Percentiles rank a stretch among this genome's conserved stretches.
These are phyloP conservation scores for Penicillium fimorum DNA, from an alignment of 495 filamentous ascomycete species.

Conservation along the genomic window DNA sequence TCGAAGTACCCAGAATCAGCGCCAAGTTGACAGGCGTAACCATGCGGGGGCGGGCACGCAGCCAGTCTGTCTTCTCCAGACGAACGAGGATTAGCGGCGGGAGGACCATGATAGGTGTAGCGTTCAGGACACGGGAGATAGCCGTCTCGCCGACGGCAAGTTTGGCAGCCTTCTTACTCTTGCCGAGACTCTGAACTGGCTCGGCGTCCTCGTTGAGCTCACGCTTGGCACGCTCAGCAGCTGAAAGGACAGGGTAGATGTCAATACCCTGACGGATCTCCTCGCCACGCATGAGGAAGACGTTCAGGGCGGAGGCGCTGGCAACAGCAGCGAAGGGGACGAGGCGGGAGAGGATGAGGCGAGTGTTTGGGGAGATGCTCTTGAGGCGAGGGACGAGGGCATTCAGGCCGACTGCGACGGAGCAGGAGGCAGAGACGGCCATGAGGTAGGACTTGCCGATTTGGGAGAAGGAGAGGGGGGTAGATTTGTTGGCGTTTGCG, in stretches of 20 bases:
- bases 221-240: slow-evolving; percentile 42
- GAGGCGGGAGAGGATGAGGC: slow-evolving; percentile 71
- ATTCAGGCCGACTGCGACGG: slow-evolving; percentile 91
- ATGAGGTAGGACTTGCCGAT: slow-evolving; percentile 87
- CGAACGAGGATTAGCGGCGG: slow-evolving; percentile 82
- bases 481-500: slow-evolving; percentile 95
- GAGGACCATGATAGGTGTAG: slow-evolving; percentile 94
- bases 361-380: slow-evolving; percentile 67
- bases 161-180: slow-evolving; percentile 80
- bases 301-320: slow-evolving; percentile 85
- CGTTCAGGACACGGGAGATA: slow-evolving; percentile 81
- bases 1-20: slow-evolving; percentile 74
- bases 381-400: slow-evolving; percentile 82
- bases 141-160: slow-evolving; percentile 92
- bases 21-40: slow-evolving; percentile 78
- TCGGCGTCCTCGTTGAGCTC: slow-evolving; percentile 48
- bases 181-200: slow-evolving; percentile 68
- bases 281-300: slow-evolving; percentile 95
- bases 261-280: slow-evolving; percentile 93
- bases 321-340: slow-evolving; percentile 96
- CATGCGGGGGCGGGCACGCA: slow-evolving; percentile 67
- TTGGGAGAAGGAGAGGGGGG: slow-evolving; percentile 73
- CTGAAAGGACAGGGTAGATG: slow-evolving; percentile 72
- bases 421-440: slow-evolving; percentile 88
- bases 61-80: slow-evolving; percentile 73